A percentile compares a stretch with the other conserved stretches of the same genome.
Conservation (phyloP, 331 rosid species). For the Ulmus americana region DNA sequence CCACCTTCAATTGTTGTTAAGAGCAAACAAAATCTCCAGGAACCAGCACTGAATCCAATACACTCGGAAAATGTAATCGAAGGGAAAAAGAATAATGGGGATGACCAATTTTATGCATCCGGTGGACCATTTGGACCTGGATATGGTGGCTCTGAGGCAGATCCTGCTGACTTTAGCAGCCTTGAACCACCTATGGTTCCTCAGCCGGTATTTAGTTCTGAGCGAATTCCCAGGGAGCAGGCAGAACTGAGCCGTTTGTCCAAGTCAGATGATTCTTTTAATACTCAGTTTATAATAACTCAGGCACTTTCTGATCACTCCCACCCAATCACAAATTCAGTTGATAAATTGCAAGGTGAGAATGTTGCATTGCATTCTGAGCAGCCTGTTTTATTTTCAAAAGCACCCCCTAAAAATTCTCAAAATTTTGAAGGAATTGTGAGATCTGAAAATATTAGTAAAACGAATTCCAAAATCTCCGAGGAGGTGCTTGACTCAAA, state of each 20-base stretch:
- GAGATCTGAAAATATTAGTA: constrained; percentile 26
- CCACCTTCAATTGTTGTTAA: constrained; percentile 25
- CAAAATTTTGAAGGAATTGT: constrained; percentile 36
- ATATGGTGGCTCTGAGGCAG: constrained; percentile 28
- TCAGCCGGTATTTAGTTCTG: constrained; percentile 40
- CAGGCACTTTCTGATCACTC: constrained; percentile 35
- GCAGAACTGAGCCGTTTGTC: constrained; percentile 47
- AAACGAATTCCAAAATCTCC: constrained; percentile 20
- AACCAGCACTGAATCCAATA: constrained; percentile 19
- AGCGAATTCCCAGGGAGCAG: constrained; percentile 45
- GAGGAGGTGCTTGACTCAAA: constrained; percentile 27
- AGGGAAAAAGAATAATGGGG: constrained; percentile 25
- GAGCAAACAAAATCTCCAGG: constrained; percentile 35
- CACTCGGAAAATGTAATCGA: constrained; percentile 26
- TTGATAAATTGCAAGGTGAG: constrained; percentile 32
- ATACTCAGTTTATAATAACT: constrained; percentile 36
- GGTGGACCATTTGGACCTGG: constrained; percentile 24
- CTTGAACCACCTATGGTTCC: constrained; percentile 34
- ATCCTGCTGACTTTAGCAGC: constrained; percentile 28
- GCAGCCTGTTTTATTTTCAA: constrained; percentile 28
- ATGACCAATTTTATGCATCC: constrained; percentile 18
- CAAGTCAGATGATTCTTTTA: constrained; percentile 47
- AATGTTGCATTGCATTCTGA: constrained; percentile 26
- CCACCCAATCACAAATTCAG: constrained; percentile 23
- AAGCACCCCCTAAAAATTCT: constrained; percentile 15